phyloP scores from a whole-genome alignment of 2,329 filamentous ascomycete genomes.

The Plectosphaerella sp. region DNA sequence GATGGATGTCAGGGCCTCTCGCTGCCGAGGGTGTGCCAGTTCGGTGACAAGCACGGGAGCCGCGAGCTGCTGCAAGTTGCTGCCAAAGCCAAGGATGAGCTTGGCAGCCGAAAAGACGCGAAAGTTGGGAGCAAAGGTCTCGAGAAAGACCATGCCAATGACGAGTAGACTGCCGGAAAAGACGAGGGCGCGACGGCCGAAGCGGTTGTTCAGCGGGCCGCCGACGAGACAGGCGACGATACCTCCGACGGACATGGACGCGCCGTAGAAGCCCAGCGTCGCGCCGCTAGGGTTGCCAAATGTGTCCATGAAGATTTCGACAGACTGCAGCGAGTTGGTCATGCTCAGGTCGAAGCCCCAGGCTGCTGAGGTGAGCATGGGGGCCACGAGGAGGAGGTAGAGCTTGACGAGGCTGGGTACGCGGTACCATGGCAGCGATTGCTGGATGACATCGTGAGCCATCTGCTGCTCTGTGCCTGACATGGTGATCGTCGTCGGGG shows the following conservation, averaged over 20 bases:
- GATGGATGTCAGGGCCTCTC: conserved; percentile 48
- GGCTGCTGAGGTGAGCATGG: conserved; percentile 27
- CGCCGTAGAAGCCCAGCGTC: conserved; percentile 29
- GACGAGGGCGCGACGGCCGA: neutral
- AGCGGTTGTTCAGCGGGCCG: conserved; percentile 4
- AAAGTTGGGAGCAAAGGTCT: conserved; percentile 41
- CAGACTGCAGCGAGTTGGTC: conserved; percentile 41
- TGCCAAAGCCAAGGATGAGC: conserved; percentile 51
- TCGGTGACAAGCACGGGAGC: conserved; percentile 57
- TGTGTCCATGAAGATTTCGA: conserved; percentile 28
- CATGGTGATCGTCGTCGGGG: too few relatives aligned
- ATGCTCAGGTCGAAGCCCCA: conserved; percentile 31
- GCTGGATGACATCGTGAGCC: neutral
- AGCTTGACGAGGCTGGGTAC: conserved; percentile 14
- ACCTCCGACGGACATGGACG: conserved; percentile 24
- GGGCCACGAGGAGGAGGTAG: conserved; percentile 32
- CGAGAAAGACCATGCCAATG: conserved; percentile 45
- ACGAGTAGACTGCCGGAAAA: conserved; percentile 26
- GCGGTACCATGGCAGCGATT: neutral
- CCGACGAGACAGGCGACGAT: conserved; percentile 25
- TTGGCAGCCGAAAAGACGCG: conserved; percentile 48
- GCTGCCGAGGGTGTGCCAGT: conserved; percentile 45
- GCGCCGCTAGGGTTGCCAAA: conserved; percentile 23
- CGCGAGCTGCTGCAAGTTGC: conserved; percentile 55
- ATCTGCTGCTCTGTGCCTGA: neutral